These are phyloP conservation scores for Wallemia ichthyophaga DNA, from an alignment of 1,284 basidiomycete species.

Conservation along the genomic window DNA sequence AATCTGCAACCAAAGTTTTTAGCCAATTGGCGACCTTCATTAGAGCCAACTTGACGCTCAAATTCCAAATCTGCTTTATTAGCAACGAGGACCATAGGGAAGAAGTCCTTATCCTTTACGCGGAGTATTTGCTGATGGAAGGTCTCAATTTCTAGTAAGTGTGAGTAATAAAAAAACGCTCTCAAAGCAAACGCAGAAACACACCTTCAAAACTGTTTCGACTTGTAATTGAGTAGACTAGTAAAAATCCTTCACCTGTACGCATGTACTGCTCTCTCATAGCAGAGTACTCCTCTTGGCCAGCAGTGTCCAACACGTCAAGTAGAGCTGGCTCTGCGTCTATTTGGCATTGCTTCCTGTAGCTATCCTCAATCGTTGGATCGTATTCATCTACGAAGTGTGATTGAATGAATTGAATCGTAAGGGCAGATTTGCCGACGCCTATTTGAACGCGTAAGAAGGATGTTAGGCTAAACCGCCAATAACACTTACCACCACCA, in stretches of 20 bases:
- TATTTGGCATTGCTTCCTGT: slow-evolving; percentile 83
- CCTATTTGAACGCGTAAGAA: background rate
- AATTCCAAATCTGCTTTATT: slow-evolving; percentile 98
- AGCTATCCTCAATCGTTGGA: slow-evolving; percentile 89
- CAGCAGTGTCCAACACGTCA: slow-evolving; percentile 93
- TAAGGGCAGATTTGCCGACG: slow-evolving; percentile 1
- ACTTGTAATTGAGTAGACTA: slow-evolving; percentile 96
- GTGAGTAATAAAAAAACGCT: background rate
- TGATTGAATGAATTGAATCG: slow-evolving; percentile 20
- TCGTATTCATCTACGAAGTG: slow-evolving; percentile 98
- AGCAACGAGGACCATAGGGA: slow-evolving; percentile 90
- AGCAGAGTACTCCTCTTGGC: slow-evolving; percentile 84
- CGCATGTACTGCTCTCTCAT: slow-evolving; percentile 45
- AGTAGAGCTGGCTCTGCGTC: slow-evolving; percentile 92
- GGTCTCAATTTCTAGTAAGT: slow-evolving; percentile 41
- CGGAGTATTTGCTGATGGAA: slow-evolving; percentile 95
- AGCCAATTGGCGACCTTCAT: slow-evolving; percentile 89
- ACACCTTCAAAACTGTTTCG: slow-evolving; percentile 67
- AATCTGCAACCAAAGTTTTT: slow-evolving; percentile 91
- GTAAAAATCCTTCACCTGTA: slow-evolving; percentile 87
- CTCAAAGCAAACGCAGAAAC: slow-evolving; percentile 6
- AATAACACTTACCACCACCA: background rate
- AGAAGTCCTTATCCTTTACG: slow-evolving; percentile 89
- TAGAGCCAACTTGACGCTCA: slow-evolving; percentile 86
- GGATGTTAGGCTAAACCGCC: slow-evolving; percentile 1